Evolutionary conservation across 1,139 yeast species (phyloP).

Genomic region (Taphrina deformans): DNA sequence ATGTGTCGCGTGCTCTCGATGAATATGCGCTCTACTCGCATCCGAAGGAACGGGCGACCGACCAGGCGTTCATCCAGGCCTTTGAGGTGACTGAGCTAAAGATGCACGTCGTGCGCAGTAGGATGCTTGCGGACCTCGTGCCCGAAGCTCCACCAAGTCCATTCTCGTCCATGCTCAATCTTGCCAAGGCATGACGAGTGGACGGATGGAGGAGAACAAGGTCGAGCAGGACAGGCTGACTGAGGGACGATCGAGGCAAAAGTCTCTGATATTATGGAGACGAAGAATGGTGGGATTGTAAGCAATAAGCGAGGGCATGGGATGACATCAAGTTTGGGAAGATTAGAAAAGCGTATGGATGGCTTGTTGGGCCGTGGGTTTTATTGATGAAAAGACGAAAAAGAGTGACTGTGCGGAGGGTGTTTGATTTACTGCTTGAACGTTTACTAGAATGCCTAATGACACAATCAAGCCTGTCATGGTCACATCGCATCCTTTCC

Average conservation of each 20-base stretch:
- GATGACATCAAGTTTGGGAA: neutral
- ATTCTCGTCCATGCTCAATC: conserved; percentile 15
- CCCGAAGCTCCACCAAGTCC: conserved; percentile 10
- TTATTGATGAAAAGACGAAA: too few species aligned
- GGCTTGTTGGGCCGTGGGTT: too few species aligned
- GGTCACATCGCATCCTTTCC: too few species aligned
- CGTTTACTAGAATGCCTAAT: neutral
- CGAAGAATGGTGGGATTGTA: too few species aligned
- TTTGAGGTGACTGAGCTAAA: conserved; percentile 15
- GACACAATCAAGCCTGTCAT: neutral
- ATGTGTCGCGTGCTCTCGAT: conserved; percentile 86
- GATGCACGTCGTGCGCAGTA: neutral
- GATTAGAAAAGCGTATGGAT: neutral
- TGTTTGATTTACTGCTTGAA: neutral
- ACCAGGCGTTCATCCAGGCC: conserved; percentile 84
- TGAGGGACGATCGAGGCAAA: neutral
- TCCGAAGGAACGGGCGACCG: conserved; percentile 92
- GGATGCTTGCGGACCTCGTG: neutral
- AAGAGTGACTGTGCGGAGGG: neutral
- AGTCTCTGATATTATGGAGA: too few species aligned
- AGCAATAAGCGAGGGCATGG: neutral
- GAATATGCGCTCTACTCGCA: conserved; percentile 92
- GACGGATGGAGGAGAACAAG: neutral
- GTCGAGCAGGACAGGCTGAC: too few species aligned
- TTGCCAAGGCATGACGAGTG: conserved; percentile 25